These are phyloP conservation scores for Dianthus caryophyllus DNA, from an alignment of 148 eudicot species.

Conservation along the genomic window DNA sequence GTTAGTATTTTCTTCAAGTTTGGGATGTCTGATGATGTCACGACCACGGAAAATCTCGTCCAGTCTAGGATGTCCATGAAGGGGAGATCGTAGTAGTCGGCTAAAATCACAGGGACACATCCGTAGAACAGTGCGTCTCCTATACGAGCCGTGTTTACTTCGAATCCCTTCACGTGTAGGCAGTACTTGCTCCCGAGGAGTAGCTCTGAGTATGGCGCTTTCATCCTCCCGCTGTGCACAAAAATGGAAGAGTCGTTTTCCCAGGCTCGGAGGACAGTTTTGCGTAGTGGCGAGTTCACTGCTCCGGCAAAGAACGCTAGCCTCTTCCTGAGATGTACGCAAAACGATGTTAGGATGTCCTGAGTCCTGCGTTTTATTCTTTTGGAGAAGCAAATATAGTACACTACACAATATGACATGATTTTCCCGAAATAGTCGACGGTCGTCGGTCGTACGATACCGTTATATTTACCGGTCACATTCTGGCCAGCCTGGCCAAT, in stretches of 20 bases:
- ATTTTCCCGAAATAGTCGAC: too few relatives aligned
- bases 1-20: conserved; percentile 55
- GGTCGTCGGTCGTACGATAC: too few relatives aligned
- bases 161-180: conserved; percentile 87
- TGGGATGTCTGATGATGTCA: conserved; percentile 50
- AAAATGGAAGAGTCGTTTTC: conserved; percentile 50
- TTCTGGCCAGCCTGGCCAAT: too few relatives aligned
- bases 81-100: conserved; percentile 88
- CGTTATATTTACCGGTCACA: too few relatives aligned
- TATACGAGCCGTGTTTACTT: conserved; percentile 84
- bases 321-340: conserved; percentile 43
- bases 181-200: conserved; percentile 72
- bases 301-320: conserved; percentile 92
- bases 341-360: neutral
- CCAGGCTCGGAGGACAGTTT: conserved; percentile 50
- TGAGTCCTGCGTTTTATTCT: neutral
- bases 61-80: conserved; percentile 68
- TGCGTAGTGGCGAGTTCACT: conserved; percentile 53
- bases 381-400: neutral
- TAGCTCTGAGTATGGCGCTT: conserved; percentile 63
- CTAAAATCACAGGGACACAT: conserved; percentile 80
- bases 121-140: conserved; percentile 86
- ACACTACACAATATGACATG: too few relatives aligned
- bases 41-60: conserved; percentile 61
- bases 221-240: conserved; percentile 47